Conservation (phyloP, 2,329 filamentous ascomycete species). For the Hortaea sp. region DNA sequence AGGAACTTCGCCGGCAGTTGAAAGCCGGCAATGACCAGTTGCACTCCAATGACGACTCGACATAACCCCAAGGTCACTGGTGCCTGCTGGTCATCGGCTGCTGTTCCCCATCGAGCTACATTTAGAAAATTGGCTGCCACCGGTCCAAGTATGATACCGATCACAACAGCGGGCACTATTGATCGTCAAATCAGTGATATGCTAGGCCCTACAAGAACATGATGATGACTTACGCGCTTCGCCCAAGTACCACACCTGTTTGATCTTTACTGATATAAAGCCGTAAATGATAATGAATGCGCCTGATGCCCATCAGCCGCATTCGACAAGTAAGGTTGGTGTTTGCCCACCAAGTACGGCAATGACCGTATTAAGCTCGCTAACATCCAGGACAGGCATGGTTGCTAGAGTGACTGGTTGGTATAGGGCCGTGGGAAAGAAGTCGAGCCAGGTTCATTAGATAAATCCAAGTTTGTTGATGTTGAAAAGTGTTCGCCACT, state of each 20-base stretch:
- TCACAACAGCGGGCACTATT: slow-evolving; percentile 64
- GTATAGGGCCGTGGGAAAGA: too few species aligned
- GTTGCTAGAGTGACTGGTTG: not conserved
- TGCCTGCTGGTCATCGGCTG: slow-evolving; percentile 47
- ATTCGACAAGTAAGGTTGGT: not conserved
- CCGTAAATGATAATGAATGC: slow-evolving; percentile 79
- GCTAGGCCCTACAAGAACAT: too few species aligned
- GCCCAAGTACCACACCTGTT: slow-evolving; percentile 78
- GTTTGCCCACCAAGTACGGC: slow-evolving; percentile 52
- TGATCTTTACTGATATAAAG: slow-evolving; percentile 72
- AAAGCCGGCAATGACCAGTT: slow-evolving; percentile 74
- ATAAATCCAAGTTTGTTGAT: too few species aligned
- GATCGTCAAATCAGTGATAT: too few species aligned
- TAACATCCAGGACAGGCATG: slow-evolving; percentile 52
- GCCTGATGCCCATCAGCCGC: not conserved
- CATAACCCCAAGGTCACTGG: slow-evolving; percentile 72
- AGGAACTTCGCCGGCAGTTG: slow-evolving; percentile 75
- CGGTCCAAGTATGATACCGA: slow-evolving; percentile 66
- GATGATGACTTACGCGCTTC: slow-evolving; percentile 49
- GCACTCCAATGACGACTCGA: slow-evolving; percentile 73
- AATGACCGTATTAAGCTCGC: slow-evolving; percentile 72
- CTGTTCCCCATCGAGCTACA: slow-evolving; percentile 58
- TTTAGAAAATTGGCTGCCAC: slow-evolving; percentile 62
- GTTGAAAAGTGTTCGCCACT: too few species aligned
- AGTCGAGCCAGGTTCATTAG: too few species aligned